Base-by-base conservation (phyloP, 805 yeast species). In the Pichia gijzeniarum region DNA sequence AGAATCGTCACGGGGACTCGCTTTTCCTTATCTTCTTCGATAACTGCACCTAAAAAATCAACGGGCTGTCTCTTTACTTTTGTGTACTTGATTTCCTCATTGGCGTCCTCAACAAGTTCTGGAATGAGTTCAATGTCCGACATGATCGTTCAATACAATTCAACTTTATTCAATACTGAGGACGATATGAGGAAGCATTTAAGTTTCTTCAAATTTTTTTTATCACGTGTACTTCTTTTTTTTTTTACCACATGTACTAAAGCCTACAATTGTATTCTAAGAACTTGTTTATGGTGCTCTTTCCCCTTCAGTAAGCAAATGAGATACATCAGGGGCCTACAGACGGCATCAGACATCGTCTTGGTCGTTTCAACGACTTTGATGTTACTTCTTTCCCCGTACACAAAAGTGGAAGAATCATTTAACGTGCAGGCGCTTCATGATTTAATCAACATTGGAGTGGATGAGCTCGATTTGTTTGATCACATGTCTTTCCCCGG, bases 371-470 rank as follows among this genome's bases (percentile, higher is more conserved):
- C 73, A 5, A 70, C 84, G 10, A 60, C 70, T 2, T 63, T 64
- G 39, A 80, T 82, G 58, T 54, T 84, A 49, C 51, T 68, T 10
- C 54, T 76, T 1, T 40, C 96, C 0, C 97, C 96, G 0, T 87
- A 68, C 63, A 83, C 97, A 1, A 91, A 91, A 64, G 96, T 91
- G 0, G 97, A 91, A 61, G 98, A 91, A 61, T 86, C 96, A 25
- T 91, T 91, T 71, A 86, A 82, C 54, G 69, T 86, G 38, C 97
- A 91, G 57, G 97, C 97, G 0, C 70, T 87, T 35, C 89, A 90
- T 58, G 97, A 91, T 56, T 70, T 89, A 36, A 51, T 86, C 41
- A 73, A 74, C 51, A 72, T 78, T 58, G 96, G 96, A 1, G 52
- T 67, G 1, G 63, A 68, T 34, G 63, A 70, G 20, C 35, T 73